phyloP scores from a whole-genome alignment of 208 protist genomes.

The Jaenimonas drosophilae region DNA sequence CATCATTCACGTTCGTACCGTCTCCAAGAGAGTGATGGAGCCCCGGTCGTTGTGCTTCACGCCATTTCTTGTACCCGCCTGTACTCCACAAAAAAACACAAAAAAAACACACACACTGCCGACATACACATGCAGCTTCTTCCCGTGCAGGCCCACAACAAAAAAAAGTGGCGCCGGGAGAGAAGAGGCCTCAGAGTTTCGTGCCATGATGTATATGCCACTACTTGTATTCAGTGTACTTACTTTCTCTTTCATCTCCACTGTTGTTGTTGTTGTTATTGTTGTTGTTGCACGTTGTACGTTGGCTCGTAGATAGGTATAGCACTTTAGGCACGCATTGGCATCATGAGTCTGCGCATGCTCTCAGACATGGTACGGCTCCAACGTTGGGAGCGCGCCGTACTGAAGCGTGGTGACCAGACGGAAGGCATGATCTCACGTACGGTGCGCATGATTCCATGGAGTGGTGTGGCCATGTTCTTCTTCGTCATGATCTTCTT shows the following conservation, averaged over 20 bases:
- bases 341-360: conserved; percentile 37
- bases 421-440: conserved; percentile 32
- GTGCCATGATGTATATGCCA: conserved; percentile 1
- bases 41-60: too few species aligned
- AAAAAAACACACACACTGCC: too few species aligned
- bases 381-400: conserved; percentile 64
- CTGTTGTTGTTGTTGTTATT: conserved; percentile 5
- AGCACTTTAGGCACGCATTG: too few species aligned
- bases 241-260: conserved; percentile 3
- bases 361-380: conserved; percentile 52
- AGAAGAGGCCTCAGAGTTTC: too few species aligned
- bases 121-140: too few species aligned
- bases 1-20: too few species aligned
- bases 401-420: conserved; percentile 35
- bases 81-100: too few species aligned
- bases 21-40: too few species aligned
- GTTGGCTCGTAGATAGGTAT: background rate
- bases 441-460: conserved; percentile 51
- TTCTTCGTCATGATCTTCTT: conserved; percentile 83
- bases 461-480: conserved; percentile 71
- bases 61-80: too few species aligned
- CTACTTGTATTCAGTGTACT: background rate
- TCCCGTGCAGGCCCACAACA: too few species aligned
- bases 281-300: background rate
- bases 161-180: too few species aligned